A percentile compares a stretch with the other conserved stretches of the same genome.
These are phyloP conservation scores for Nasturtium officinale DNA, from an alignment of 345 rosid genomes.

Conservation along the genomic window DNA sequence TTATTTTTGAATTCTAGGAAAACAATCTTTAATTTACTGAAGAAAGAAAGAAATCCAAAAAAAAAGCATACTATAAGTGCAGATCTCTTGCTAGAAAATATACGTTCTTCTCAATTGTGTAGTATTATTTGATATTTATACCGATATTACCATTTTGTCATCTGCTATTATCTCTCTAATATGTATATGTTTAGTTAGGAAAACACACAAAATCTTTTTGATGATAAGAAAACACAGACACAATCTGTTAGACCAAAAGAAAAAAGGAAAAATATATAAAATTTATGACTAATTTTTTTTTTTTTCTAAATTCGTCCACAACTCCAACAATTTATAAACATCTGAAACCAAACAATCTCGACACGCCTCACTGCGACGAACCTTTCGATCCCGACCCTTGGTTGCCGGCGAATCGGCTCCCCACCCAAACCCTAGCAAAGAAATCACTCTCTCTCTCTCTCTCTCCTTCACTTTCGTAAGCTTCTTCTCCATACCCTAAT, in stretches of 20 bases:
- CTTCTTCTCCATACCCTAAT: neutral
- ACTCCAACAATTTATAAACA: conserved; percentile 15
- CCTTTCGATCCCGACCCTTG: conserved; percentile 33
- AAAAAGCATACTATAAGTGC: neutral
- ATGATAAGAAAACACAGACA: no score
- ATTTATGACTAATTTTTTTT: neutral
- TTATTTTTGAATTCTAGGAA: no score
- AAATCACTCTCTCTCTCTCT: neutral
- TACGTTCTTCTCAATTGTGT: no score
- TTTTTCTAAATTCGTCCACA: neutral
- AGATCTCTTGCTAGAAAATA: neutral
- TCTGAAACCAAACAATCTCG: conserved; percentile 34
- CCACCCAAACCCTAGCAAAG: conserved; percentile 22
- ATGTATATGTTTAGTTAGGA: neutral
- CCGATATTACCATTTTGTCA: neutral
- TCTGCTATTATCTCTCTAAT: neutral
- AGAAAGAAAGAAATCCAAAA: neutral
- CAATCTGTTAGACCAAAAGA: neutral
- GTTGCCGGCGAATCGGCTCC: conserved; percentile 31
- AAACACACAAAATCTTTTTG: no score
- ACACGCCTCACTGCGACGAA: conserved; percentile 29
- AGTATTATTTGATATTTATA: no score
- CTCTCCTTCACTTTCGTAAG: conserved; percentile 20
- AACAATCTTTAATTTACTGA: no score
- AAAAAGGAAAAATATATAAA: neutral